phyloP scores from a whole-genome alignment of 495 filamentous ascomycete species.

The Aspergillus taichungensis region DNA sequence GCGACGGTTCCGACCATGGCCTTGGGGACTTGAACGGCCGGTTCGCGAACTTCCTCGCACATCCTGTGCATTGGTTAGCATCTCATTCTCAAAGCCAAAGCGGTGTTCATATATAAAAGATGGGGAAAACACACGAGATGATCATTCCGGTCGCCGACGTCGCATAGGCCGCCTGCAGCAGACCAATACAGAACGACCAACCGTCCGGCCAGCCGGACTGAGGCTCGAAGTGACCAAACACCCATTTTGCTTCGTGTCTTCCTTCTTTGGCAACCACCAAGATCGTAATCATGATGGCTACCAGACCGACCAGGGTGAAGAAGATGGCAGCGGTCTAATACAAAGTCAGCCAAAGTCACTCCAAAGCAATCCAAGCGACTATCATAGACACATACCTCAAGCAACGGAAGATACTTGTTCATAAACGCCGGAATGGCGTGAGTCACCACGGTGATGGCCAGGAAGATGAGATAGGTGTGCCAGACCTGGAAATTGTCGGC shows the following conservation, averaged over 20 bases:
- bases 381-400: constrained; percentile 25
- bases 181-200: constrained; percentile 46
- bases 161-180: constrained; percentile 45
- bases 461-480: constrained; percentile 51
- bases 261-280: constrained; percentile 40
- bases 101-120: not conserved
- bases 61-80: constrained; percentile 22
- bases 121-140: constrained; percentile 11
- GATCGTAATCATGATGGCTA: constrained; percentile 45
- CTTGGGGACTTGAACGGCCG: constrained; percentile 49
- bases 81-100: not conserved
- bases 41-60: constrained; percentile 53
- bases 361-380: constrained; percentile 27
- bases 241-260: constrained; percentile 38
- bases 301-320: constrained; percentile 45
- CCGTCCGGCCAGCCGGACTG: constrained; percentile 45
- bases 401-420: constrained; percentile 23
- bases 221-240: constrained; percentile 46
- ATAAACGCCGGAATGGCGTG: constrained; percentile 18
- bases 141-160: constrained; percentile 43
- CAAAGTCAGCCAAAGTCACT: constrained; percentile 22
- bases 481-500: constrained; percentile 16
- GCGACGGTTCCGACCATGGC: constrained; percentile 54
- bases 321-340: constrained; percentile 50
- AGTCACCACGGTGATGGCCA: constrained; percentile 42